A percentile compares a stretch with the other conserved stretches of the same genome.
Conservation (phyloP, 306 rosid species). For the Bauhinia variegata region DNA sequence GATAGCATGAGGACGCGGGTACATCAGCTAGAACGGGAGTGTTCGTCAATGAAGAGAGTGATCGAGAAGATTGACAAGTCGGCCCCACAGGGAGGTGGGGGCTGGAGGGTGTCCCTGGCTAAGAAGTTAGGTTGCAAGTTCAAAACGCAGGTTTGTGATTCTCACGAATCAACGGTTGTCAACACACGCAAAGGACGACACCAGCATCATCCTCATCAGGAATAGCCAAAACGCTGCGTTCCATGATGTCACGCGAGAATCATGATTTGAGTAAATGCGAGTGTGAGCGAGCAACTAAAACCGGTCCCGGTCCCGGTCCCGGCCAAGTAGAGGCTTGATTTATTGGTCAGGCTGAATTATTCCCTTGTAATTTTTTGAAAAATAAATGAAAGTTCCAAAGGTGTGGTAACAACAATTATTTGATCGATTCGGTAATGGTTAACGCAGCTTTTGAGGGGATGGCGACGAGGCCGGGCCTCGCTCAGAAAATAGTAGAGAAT, state of each 20-base stretch:
- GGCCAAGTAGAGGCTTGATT: no score
- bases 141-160: constrained; percentile 94
- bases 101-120: constrained; percentile 64
- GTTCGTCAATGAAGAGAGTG: constrained; percentile 84
- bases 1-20: constrained; percentile 99
- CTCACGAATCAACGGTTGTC: constrained; percentile 73
- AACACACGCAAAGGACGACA: constrained; percentile 69
- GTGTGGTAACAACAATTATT: constrained; percentile 12
- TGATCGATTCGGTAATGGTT: constrained; percentile 1
- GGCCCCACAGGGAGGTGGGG: constrained; percentile 31
- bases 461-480: constrained; percentile 2
- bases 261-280: constrained; percentile 26
- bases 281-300: background rate
- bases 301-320: no score
- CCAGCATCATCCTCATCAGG: constrained; percentile 52
- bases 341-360: background rate
- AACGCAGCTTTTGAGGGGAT: constrained; percentile 40
- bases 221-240: constrained; percentile 24
- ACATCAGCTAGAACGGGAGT: constrained; percentile 88
- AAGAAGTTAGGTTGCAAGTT: constrained; percentile 83
- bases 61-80: constrained; percentile 67
- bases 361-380: background rate
- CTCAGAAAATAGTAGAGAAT: constrained; percentile 12
- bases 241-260: constrained; percentile 31
- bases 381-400: background rate